These are phyloP conservation scores for Podosphaera aphanis DNA, from an alignment of 2,329 filamentous ascomycete genomes.

Conservation along the genomic window DNA sequence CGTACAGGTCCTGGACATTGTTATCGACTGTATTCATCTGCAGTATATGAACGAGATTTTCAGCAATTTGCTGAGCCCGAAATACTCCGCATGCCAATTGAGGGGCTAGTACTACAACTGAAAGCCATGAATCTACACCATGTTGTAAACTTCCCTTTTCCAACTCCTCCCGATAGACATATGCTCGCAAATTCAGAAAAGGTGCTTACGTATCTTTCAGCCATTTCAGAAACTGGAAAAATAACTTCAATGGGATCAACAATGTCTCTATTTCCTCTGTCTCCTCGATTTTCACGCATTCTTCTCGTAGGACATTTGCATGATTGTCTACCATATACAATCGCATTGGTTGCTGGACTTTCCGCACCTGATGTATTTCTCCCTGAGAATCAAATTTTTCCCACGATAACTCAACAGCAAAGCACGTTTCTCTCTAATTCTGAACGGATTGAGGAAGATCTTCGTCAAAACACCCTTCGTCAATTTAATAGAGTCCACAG, in stretches of 20 bases:
- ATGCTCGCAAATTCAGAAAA: slow-evolving; percentile 67
- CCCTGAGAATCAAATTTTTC: slow-evolving; percentile 53
- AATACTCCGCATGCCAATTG: slow-evolving; percentile 72
- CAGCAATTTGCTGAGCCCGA: slow-evolving; percentile 70
- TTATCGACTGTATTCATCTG: slow-evolving; percentile 82
- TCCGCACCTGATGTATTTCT: slow-evolving; percentile 78
- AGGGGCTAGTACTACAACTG: slow-evolving; percentile 76
- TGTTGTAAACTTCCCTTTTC: slow-evolving; percentile 87
- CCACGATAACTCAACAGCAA: slow-evolving; percentile 26
- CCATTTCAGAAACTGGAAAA: slow-evolving; percentile 45
- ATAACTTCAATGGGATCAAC: slow-evolving; percentile 64
- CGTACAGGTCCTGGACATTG: slow-evolving; percentile 91
- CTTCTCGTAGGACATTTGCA: slow-evolving; percentile 69
- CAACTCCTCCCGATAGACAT: slow-evolving; percentile 59
- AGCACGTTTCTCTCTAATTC: slow-evolving; percentile 35
- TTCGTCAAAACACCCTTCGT: slow-evolving; percentile 36
- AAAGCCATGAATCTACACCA: slow-evolving; percentile 86
- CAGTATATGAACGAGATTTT: slow-evolving; percentile 80
- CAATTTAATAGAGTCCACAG: slow-evolving; percentile 48
- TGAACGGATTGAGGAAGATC: slow-evolving; percentile 48
- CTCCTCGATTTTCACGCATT: slow-evolving; percentile 77
- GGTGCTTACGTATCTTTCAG: slow-evolving; percentile 64
- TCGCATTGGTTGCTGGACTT: slow-evolving; percentile 69
- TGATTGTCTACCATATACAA: slow-evolving; percentile 61
- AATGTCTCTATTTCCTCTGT: slow-evolving; percentile 73